Base-by-base conservation (phyloP, 805 yeast genomes). In the Ogataea nakhonphanomensis region DNA sequence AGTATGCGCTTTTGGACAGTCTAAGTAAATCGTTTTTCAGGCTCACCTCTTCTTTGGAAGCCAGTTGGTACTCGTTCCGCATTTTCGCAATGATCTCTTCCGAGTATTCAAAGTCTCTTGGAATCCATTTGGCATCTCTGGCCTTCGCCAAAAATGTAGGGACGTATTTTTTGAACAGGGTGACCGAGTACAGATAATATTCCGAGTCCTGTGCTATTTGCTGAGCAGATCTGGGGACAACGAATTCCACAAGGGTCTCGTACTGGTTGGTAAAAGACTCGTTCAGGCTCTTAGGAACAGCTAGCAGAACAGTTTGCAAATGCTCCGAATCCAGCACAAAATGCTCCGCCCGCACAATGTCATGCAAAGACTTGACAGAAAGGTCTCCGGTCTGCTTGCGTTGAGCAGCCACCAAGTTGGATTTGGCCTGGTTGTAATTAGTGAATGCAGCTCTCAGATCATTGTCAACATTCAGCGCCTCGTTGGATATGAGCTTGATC, bases 301-400 rank as follows among this genome's bases (percentile, higher is more conserved):
- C 99, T 37, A 93, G 71, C 43, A 93, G 70, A n/a, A 87, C 71
- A 0, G 96, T 88, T 34, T 81, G 79, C 58, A 93, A 73, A 62
- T 90, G 86, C 48, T 91, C 98, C 5, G 95, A 84, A 53, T 79
- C 78, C 50, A 84, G 69, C 11, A 93, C 90, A 61, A 93, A 86
- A 56, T 93, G 88, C 37, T 79, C 79, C 8, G 88, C 83, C 37
- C 76, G 76, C 37, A 93, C 96, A 41, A 91, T 75, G 56, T 87
- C 93, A 59, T 91, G 97, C 46, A 93, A 71, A 3, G 96, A 85
- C 61, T 86, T 81, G 41, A 91, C 90, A 3, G 96, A 82, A 50
- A 93, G 73, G 61, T 93, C 96, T 43, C 99, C 99, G 27, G 86
- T 83, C 62, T 84, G 84, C 66, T 90, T 90, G 57, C 97, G 79